phyloP scores from a whole-genome alignment of 2,329 filamentous ascomycete species.

The Colletotrichum trifolii region DNA sequence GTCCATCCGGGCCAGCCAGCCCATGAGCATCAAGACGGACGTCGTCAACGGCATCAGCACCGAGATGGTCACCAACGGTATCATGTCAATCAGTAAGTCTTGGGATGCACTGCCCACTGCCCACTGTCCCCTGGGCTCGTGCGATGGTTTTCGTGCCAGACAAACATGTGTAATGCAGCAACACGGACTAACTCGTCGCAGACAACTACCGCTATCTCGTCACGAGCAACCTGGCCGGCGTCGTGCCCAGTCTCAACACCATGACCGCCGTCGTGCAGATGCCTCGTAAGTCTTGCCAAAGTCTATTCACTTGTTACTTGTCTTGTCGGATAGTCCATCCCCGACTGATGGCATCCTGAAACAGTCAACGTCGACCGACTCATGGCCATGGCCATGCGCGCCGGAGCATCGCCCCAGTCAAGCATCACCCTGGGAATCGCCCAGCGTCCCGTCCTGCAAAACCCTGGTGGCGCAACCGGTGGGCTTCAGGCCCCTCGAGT shows the following conservation, averaged over 20 bases:
- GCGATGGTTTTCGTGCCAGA: no score
- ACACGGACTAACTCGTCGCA: slow-evolving; percentile 5
- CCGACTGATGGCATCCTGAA: slow-evolving; percentile 28
- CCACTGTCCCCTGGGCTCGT: no score
- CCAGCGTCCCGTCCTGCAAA: slow-evolving; percentile 39
- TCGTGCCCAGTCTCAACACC: slow-evolving; percentile 36
- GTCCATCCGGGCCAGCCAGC: slow-evolving; percentile 40
- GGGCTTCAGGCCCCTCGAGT: slow-evolving; percentile 19
- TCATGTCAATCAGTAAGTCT: slow-evolving; percentile 37
- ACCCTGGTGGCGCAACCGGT: slow-evolving; percentile 38
- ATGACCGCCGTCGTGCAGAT: slow-evolving; percentile 40
- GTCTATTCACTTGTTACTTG: neutral
- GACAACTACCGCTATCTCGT: slow-evolving; percentile 41
- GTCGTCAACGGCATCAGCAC: slow-evolving; percentile 40
- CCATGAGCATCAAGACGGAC: slow-evolving; percentile 38
- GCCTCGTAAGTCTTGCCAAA: slow-evolving; percentile 35
- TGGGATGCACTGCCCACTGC: no score
- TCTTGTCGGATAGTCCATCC: neutral
- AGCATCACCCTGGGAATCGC: slow-evolving; percentile 38
- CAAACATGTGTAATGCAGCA: no score
- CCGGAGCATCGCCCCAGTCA: slow-evolving; percentile 37
- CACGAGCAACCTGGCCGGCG: slow-evolving; percentile 39
- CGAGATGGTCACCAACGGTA: slow-evolving; percentile 38
- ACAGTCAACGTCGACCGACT: slow-evolving; percentile 40
- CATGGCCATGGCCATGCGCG: slow-evolving; percentile 38